Evolutionary conservation across 768 basidiomycete genomes (phyloP).

Genomic region (Amanita jacksonii): DNA sequence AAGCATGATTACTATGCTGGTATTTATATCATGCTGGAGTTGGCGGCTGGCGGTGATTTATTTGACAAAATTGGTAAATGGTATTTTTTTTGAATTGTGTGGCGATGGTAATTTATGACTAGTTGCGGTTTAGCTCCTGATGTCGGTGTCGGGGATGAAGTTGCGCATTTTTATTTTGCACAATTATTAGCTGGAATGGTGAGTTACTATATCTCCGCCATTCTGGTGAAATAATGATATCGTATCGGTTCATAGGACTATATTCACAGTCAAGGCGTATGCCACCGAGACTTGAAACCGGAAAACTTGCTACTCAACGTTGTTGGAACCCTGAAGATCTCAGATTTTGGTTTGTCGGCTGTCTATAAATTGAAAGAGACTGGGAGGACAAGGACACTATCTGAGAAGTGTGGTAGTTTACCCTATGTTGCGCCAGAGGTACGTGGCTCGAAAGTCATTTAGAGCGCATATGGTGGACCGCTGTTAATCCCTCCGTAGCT

Average conservation of each 20-base stretch:
- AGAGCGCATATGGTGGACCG: not conserved
- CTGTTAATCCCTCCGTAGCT: constrained; percentile 34
- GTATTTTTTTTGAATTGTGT: not conserved
- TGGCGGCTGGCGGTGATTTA: constrained; percentile 89
- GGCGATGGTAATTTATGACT: not conserved
- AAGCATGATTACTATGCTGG: constrained; percentile 58
- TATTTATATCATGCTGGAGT: constrained; percentile 87
- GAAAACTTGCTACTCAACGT: constrained; percentile 88
- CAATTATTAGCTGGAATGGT: constrained; percentile 84
- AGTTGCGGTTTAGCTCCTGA: constrained; percentile 83
- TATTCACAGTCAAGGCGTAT: constrained; percentile 84
- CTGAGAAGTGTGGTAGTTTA: constrained; percentile 82
- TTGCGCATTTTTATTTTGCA: constrained; percentile 85
- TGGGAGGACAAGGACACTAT: constrained; percentile 67
- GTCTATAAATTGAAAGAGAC: constrained; percentile 80
- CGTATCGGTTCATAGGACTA: constrained; percentile 45
- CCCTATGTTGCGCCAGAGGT: constrained; percentile 96
- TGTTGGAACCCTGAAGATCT: constrained; percentile 81
- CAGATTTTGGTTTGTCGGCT: constrained; percentile 90
- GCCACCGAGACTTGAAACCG: constrained; percentile 94
- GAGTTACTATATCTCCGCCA: constrained; percentile 15
- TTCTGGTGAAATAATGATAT: constrained; percentile 1
- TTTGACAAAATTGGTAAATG: constrained; percentile 95
- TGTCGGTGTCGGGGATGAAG: constrained; percentile 74
- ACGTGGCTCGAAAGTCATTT: constrained; percentile 14